Evolutionary conservation across 495 filamentous ascomycete species (phyloP).

Genomic region (Bathelium albidoporum): DNA sequence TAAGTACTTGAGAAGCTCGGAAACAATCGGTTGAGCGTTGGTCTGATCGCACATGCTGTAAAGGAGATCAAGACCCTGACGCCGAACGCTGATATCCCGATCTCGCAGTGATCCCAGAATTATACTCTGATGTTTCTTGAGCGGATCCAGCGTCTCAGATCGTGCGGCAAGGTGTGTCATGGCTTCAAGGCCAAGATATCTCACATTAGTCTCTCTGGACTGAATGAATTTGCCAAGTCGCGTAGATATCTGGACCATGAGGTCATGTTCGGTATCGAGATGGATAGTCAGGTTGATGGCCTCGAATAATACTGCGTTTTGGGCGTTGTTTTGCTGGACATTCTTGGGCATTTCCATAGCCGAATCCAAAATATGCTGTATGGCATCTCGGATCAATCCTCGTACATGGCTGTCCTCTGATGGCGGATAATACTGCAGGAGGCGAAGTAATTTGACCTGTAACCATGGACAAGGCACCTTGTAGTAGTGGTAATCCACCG

Average conservation of each 20-base stretch:
- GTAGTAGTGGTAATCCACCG: constrained; percentile 90
- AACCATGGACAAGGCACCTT: constrained; percentile 99
- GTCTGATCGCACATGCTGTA: constrained; percentile 99
- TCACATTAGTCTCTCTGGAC: constrained; percentile 93
- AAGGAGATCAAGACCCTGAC: constrained; percentile 89
- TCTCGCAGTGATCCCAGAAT: constrained; percentile 92
- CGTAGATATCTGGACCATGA: constrained; percentile 97
- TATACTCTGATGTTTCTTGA: constrained; percentile 94
- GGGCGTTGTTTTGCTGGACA: constrained; percentile 98
- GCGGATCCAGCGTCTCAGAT: constrained; percentile 89
- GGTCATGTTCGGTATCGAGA: constrained; percentile 86
- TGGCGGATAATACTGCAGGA: constrained; percentile 93
- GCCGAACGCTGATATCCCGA: constrained; percentile 90
- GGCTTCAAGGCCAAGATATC: constrained; percentile 91
- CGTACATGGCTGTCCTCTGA: constrained; percentile 91
- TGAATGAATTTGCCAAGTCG: constrained; percentile 92
- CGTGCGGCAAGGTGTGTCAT: constrained; percentile 97
- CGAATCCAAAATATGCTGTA: constrained; percentile 79
- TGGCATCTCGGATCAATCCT: constrained; percentile 80
- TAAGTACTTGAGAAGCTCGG: constrained; percentile 86
- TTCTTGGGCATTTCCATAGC: constrained; percentile 95
- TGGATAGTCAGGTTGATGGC: constrained; percentile 98
- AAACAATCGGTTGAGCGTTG: constrained; percentile 86
- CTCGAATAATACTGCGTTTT: constrained; percentile 96
- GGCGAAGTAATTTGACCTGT: constrained; percentile 81